Percentiles rank a stretch among this genome's conserved stretches.
phyloP scores from a whole-genome alignment of 805 yeast species.

The Barnettozyma vustinii region DNA sequence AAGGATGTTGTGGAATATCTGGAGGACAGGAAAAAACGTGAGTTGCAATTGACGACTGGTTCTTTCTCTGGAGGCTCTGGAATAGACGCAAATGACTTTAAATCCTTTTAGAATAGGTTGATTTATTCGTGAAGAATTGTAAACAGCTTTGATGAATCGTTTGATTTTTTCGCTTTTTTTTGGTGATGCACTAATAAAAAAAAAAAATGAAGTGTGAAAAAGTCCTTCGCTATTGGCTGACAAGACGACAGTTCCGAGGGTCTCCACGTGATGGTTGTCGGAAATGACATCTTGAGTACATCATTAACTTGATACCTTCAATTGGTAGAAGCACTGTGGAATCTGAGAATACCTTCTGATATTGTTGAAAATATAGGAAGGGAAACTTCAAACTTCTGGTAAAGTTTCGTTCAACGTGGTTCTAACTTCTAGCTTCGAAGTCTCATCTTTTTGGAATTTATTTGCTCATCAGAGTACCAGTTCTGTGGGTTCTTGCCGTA shows the following conservation, averaged over 20 bases:
- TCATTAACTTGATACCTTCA: no score
- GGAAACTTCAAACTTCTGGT: no score
- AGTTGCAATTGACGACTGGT: background rate
- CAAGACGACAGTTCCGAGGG: background rate
- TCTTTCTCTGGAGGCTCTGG: background rate
- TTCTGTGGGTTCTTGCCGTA: no score
- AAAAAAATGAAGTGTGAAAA: constrained; percentile 10
- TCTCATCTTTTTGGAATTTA: no score
- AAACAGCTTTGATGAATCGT: constrained; percentile 7
- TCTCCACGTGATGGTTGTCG: constrained; percentile 4
- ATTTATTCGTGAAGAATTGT: background rate
- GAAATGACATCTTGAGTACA: no score
- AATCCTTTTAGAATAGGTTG: background rate
- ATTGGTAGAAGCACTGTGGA: no score
- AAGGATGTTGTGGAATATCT: background rate
- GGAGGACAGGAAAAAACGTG: background rate
- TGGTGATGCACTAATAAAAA: constrained; percentile 5
- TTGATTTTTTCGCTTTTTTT: constrained; percentile 11
- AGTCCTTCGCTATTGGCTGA: constrained; percentile 13
- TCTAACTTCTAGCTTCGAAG: no score
- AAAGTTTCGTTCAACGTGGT: no score
- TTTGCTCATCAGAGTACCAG: no score
- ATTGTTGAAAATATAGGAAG: no score
- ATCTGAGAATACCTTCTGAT: no score
- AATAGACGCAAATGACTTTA: background rate